Percentiles rank a stretch among this genome's conserved stretches.
Conservation (phyloP, 805 yeast genomes). For the Jamesozyma spencerorum region DNA sequence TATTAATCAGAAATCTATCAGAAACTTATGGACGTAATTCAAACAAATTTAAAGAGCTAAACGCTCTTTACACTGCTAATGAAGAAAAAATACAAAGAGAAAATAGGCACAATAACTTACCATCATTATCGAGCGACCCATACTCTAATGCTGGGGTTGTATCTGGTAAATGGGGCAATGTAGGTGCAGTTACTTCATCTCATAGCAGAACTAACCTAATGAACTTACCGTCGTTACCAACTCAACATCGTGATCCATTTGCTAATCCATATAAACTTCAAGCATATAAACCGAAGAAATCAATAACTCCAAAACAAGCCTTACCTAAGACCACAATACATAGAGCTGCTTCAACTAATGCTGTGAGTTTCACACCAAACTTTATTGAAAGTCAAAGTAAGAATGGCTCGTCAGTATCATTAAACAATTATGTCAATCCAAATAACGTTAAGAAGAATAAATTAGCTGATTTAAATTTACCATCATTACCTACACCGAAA, state of each 20-base stretch:
- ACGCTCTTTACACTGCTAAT: constrained; percentile 22
- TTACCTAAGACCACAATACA: constrained; percentile 4
- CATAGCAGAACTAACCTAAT: constrained; percentile 8
- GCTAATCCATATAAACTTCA: constrained; percentile 8
- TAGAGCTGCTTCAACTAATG: constrained; percentile 14
- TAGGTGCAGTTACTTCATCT: constrained; percentile 3
- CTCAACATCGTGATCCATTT: constrained; percentile 17
- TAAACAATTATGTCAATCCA: not conserved
- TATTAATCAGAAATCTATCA: constrained; percentile 52
- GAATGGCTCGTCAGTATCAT: constrained; percentile 1
- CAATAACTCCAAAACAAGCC: not conserved
- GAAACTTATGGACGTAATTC: constrained; percentile 46
- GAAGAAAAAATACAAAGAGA: constrained; percentile 18
- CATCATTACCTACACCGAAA: constrained; percentile 36
- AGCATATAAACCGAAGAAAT: constrained; percentile 1
- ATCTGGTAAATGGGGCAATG: constrained; percentile 27
- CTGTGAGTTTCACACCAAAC: constrained; percentile 21
- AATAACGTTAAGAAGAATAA: constrained; percentile 8
- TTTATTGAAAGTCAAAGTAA: constrained; percentile 23
- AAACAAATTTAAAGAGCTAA: constrained; percentile 34
- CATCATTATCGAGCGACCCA: constrained; percentile 17
- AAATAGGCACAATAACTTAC: constrained; percentile 12
- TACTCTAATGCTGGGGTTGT: constrained; percentile 11
- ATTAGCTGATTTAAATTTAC: constrained; percentile 33
- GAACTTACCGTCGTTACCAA: constrained; percentile 29